Evolutionary conservation across 2,329 filamentous ascomycete species (phyloP).

Genomic region (Neofusicoccum laricinum): DNA sequence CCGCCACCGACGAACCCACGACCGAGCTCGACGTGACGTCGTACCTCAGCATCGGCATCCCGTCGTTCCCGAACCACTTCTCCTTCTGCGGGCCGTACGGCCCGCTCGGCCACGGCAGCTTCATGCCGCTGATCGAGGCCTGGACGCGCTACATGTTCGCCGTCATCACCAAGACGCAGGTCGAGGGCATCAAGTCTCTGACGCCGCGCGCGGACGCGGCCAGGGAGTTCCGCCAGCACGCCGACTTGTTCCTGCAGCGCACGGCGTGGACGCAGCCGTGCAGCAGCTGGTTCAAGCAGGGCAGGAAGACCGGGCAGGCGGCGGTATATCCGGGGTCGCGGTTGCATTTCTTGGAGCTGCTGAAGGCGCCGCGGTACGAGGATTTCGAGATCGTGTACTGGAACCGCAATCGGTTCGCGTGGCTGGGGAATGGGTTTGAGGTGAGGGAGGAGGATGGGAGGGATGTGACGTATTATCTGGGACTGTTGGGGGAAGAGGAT

Average conservation of each 20-base stretch:
- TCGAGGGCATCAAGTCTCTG: constrained; percentile 44
- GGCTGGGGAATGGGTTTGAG: constrained; percentile 45
- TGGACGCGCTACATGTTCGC: constrained; percentile 28
- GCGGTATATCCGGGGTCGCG: constrained; percentile 40
- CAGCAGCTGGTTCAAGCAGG: constrained; percentile 46
- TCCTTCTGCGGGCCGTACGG: constrained; percentile 40
- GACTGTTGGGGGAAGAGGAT: constrained; percentile 37
- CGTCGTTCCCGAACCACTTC: constrained; percentile 43
- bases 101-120: constrained; percentile 23
- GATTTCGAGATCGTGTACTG: constrained; percentile 43
- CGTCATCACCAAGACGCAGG: not conserved
- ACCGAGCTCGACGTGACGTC: constrained; percentile 31
- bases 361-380: constrained; percentile 38
- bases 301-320: constrained; percentile 30
- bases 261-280: constrained; percentile 49
- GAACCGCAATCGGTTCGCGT: constrained; percentile 40
- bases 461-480: constrained; percentile 47
- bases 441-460: constrained; percentile 46
- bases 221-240: constrained; percentile 41
- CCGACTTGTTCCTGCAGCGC: constrained; percentile 48
- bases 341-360: constrained; percentile 38
- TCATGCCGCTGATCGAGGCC: constrained; percentile 41
- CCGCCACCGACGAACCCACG: too few relatives aligned
- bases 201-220: constrained; percentile 33
- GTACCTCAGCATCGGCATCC: constrained; percentile 42